Conservation (phyloP, 495 filamentous ascomycete genomes). For the Penicillium desertorum region DNA sequence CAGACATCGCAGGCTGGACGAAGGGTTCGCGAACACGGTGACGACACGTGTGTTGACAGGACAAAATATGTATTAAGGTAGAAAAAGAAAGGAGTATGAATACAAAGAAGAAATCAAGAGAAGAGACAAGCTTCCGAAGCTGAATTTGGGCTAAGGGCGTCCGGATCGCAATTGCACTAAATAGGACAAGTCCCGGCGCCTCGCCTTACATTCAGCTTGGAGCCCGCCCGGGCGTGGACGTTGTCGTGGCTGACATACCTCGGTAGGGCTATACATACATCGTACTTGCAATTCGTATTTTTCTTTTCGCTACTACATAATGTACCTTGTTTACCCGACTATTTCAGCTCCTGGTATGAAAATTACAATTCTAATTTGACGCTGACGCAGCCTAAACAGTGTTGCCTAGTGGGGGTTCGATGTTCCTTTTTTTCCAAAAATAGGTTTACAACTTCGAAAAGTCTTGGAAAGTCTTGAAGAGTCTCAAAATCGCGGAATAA, state of each 20-base stretch:
- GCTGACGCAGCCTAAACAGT: constrained; percentile 23
- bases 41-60: constrained; percentile 14
- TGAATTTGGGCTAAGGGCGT: constrained; percentile 3
- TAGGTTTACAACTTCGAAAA: constrained; percentile 16
- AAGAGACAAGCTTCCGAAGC: not conserved
- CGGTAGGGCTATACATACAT: not conserved
- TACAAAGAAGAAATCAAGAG: not conserved
- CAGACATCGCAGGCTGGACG: constrained; percentile 43
- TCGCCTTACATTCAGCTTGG: not conserved
- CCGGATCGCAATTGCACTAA: constrained; percentile 15
- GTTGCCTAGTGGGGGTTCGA: constrained; percentile 25
- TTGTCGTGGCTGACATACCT: constrained; percentile 1
- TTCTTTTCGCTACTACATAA: no score
- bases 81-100: not conserved
- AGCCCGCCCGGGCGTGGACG: no score
- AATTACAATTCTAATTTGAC: not conserved
- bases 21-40: constrained; percentile 8
- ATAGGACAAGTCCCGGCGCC: not conserved
- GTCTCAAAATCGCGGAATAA: not conserved
- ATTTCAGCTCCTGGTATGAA: not conserved
- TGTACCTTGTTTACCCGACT: not conserved
- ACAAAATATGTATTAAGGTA: not conserved
- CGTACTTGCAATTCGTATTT: no score
- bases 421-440: constrained; percentile 24
- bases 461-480: not conserved